Conservation (phyloP, 495 filamentous ascomycete species). For the Cercophora newfieldiana region DNA sequence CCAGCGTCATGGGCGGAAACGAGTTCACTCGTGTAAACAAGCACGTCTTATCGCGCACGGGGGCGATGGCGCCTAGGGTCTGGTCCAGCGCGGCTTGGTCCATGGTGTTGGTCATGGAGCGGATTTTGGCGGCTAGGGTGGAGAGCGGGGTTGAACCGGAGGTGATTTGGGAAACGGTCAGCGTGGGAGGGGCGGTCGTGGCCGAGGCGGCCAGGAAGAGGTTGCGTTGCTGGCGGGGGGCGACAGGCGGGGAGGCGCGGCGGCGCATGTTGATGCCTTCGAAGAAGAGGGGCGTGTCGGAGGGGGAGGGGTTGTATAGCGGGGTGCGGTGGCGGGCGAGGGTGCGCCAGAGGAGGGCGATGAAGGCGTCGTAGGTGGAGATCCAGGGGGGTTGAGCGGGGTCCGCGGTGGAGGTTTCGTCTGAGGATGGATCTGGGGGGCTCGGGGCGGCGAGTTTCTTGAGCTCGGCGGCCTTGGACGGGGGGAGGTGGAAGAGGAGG, state of each 20-base stretch:
- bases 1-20: conserved; percentile 30
- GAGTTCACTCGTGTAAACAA: conserved; percentile 33
- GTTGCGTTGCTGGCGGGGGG: conserved; percentile 38
- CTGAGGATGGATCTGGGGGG: not conserved
- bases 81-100: conserved; percentile 33
- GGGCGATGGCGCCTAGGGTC: conserved; percentile 34
- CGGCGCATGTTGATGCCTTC: conserved; percentile 46
- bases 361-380: conserved; percentile 47
- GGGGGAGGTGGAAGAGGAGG: conserved; percentile 44
- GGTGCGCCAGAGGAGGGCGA: conserved; percentile 41
- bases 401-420: no score
- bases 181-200: conserved; percentile 20
- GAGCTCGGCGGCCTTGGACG: conserved; percentile 44
- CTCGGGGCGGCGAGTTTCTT: conserved; percentile 38
- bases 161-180: conserved; percentile 36
- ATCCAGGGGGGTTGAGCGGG: no score
- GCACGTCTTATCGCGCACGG: conserved; percentile 40
- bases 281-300: conserved; percentile 24
- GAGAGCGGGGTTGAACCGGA: conserved; percentile 39
- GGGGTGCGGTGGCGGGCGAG: conserved; percentile 36
- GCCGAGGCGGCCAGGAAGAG: conserved; percentile 36
- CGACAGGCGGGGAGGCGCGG: conserved; percentile 32
- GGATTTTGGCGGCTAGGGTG: conserved; percentile 40
- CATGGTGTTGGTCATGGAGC: conserved; percentile 38
- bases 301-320: conserved; percentile 31